Percentiles rank a stretch among this genome's conserved stretches.
Conservation (phyloP, 192 early-diverging fungal species). For the Coemansia sp. region DNA sequence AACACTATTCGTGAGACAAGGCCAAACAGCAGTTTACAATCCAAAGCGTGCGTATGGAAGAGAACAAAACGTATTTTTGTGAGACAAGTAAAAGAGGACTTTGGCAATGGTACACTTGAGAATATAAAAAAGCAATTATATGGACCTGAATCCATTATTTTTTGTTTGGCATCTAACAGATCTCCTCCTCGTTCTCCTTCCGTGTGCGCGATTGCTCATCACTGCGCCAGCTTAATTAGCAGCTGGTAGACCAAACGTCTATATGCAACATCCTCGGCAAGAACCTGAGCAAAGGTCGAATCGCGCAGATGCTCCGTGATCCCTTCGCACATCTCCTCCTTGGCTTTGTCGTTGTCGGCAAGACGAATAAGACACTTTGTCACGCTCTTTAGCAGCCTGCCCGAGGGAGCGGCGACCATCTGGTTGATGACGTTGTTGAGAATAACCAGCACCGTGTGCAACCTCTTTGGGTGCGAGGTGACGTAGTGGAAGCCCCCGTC, state of each 20-base stretch:
- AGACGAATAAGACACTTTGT: slow-evolving; percentile 90
- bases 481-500: slow-evolving; percentile 78
- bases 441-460: slow-evolving; percentile 94
- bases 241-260: slow-evolving; percentile 79
- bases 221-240: slow-evolving; percentile 38
- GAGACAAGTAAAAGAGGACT: background rate
- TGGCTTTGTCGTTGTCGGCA: slow-evolving; percentile 89
- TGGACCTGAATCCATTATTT: background rate
- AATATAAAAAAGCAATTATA: slow-evolving; percentile 3
- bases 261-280: slow-evolving; percentile 89
- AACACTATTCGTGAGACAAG: too few relatives aligned
- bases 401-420: slow-evolving; percentile 80
- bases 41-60: too few relatives aligned
- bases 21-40: too few relatives aligned
- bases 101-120: slow-evolving; percentile 23
- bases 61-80: background rate
- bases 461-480: slow-evolving; percentile 61
- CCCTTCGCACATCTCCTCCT: slow-evolving; percentile 88
- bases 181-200: too few relatives aligned
- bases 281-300: slow-evolving; percentile 75
- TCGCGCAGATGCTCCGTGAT: slow-evolving; percentile 87
- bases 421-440: slow-evolving; percentile 92
- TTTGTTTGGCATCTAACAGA: background rate
- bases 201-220: background rate
- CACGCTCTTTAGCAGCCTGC: slow-evolving; percentile 90